Percentiles rank a stretch among this genome's conserved stretches.
Evolutionary conservation across 75 land plant species (phyloP).

Genomic region (Ceratopteris richardii): DNA sequence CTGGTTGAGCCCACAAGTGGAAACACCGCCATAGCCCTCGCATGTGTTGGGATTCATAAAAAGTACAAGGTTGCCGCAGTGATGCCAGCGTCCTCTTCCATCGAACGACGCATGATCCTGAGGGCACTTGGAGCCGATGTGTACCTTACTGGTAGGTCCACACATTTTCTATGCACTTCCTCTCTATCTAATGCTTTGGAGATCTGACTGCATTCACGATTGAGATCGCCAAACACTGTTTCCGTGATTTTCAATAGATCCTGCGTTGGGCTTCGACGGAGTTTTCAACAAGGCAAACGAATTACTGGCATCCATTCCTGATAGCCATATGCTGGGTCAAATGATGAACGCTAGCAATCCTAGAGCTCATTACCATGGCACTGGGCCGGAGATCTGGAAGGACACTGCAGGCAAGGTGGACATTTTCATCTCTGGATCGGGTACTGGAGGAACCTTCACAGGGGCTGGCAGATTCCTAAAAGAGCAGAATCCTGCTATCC

Average conservation of each 20-base stretch:
- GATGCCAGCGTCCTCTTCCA: slow-evolving; percentile 21
- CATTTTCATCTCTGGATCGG: slow-evolving; percentile 30
- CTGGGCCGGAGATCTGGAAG: slow-evolving; percentile 39
- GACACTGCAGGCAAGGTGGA: slow-evolving; percentile 43
- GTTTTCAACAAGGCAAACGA: slow-evolving; percentile 9
- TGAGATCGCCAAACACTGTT: too few species aligned
- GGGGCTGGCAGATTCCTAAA: slow-evolving; percentile 36
- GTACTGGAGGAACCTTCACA: slow-evolving; percentile 37
- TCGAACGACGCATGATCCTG: slow-evolving; percentile 26
- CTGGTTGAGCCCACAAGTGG: slow-evolving; percentile 30
- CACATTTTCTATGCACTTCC: too few species aligned
- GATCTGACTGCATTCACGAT: too few species aligned
- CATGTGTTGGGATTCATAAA: slow-evolving; percentile 12
- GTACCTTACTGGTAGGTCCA: background rate
- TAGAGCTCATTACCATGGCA: slow-evolving; percentile 26
- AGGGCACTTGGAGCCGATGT: slow-evolving; percentile 12
- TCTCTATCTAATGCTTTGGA: background rate
- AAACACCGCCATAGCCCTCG: slow-evolving; percentile 26
- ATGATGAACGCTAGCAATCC: slow-evolving; percentile 24
- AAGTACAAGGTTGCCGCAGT: slow-evolving; percentile 23
- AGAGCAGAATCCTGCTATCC: slow-evolving; percentile 26
- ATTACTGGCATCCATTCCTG: slow-evolving; percentile 20
- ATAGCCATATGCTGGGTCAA: slow-evolving; percentile 24
- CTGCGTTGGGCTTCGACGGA: slow-evolving; percentile 9
- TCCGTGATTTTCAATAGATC: background rate